Base-by-base conservation (phyloP, 306 rosid genomes). In the Lagenaria siceraria region DNA sequence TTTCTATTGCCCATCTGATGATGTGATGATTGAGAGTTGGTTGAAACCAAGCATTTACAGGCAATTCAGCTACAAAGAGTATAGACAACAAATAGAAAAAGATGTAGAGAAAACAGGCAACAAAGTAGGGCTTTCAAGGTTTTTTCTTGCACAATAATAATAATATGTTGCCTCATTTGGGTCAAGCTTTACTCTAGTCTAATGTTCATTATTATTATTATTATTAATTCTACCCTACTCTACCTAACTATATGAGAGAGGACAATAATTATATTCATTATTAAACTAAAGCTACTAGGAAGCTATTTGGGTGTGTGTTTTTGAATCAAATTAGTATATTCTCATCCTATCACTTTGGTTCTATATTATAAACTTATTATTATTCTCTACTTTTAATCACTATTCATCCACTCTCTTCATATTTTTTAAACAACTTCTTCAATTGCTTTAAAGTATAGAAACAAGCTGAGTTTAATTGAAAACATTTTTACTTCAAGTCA, bases 51-150 rank as follows among this genome's bases (percentile, higher is more conserved):
- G 83, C 13, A 0, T 86, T 68, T 93, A 88, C 63, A 89, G 74
- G 69, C 62, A 86, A 36, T 90, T 93, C 85, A 90, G 82, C 49
- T 84, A 87, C 63, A 22, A 54, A 82, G 93, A 93, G 78, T 90
- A 83, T 51, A 78, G 78, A 77, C 74, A 35, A 21, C 95, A 89
- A 61, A 79, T 40, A 7, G 61, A 80, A 19, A 88, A 82, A 75
- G 98, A 93, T 79, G 89, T 87, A 51, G 71, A 75, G 63, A 85
- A 85, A 76, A 83, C 75, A 11, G 98, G 98, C 69, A 87, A 87
- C 64, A 90, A 90, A 88, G 83, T 89, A 66, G 98, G 98, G 15
- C 87, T 93, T 68, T 46, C 89, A 8, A 88, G 91, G 84, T n/a
- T 90, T 90, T 85, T 88, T 86, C 70, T 58, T 40, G 22, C 53